These are phyloP conservation scores for Curvularia verruculosa DNA, from an alignment of 2,329 filamentous ascomycete genomes.

Conservation along the genomic window DNA sequence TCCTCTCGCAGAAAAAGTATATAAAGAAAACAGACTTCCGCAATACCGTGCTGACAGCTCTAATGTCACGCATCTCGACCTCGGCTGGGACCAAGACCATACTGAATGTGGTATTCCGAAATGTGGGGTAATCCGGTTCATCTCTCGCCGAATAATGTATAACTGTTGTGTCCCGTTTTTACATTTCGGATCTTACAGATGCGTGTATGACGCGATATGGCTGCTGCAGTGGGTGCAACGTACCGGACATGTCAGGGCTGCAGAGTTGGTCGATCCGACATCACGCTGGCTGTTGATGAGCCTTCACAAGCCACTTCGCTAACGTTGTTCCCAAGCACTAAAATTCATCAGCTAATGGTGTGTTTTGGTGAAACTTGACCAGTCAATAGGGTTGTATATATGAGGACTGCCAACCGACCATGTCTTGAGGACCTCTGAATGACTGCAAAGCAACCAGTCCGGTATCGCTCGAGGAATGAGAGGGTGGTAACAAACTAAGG, in stretches of 20 bases:
- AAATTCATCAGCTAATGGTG: too few species aligned
- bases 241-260: not conserved
- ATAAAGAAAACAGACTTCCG: too few species aligned
- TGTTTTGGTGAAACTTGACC: too few species aligned
- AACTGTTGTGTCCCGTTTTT: not conserved
- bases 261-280: not conserved
- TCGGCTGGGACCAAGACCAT: slow-evolving; percentile 6
- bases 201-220: not conserved
- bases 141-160: not conserved
- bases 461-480: too few species aligned
- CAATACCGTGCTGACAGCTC: too few species aligned
- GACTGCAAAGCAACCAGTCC: too few species aligned
- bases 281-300: not conserved
- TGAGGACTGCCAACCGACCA: too few species aligned
- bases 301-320: not conserved
- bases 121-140: slow-evolving; percentile 49
- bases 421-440: too few species aligned
- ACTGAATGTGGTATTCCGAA: slow-evolving; percentile 60
- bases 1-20: too few species aligned
- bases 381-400: too few species aligned
- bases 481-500: too few species aligned
- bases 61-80: slow-evolving; percentile 6
- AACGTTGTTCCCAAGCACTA: too few species aligned
- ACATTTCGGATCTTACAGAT: not conserved
- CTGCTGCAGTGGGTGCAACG: not conserved